A percentile compares a stretch with the other conserved stretches of the same genome.
Conservation (phyloP, 331 rosid species). For the Acacia pycnantha region DNA sequence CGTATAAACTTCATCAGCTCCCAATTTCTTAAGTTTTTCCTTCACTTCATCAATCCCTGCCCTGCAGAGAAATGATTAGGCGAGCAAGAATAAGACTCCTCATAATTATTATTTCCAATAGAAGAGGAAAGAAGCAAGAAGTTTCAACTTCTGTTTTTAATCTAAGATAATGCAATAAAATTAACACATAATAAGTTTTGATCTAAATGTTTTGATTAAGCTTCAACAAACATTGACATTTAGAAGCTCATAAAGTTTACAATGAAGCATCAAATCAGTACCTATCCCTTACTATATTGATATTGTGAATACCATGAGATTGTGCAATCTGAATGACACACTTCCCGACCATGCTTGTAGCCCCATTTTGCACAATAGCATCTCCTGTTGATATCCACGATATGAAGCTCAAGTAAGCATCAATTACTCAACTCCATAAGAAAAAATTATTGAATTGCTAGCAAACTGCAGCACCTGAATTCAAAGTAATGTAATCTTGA, state of each 20-base stretch:
- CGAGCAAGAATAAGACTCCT: conserved; percentile 10
- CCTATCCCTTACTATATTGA: conserved; percentile 89
- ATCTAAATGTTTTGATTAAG: neutral
- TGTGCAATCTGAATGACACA: conserved; percentile 91
- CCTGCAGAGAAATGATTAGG: conserved; percentile 43
- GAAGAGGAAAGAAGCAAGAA: neutral
- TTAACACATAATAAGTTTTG: neutral
- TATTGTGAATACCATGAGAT: conserved; percentile 63
- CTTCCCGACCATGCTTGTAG: conserved; percentile 97
- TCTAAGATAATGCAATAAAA: neutral
- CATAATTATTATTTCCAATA: neutral
- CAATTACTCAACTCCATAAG: neutral
- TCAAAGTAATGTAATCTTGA: conserved; percentile 65
- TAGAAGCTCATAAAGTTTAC: conserved; percentile 9
- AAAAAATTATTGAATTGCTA: too few species aligned
- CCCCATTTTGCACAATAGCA: conserved; percentile 91
- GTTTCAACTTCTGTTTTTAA: neutral
- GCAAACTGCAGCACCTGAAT: conserved; percentile 47
- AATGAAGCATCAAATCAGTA: conserved; percentile 34
- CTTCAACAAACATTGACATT: conserved; percentile 1
- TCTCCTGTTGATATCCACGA: conserved; percentile 54
- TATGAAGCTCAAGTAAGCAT: conserved; percentile 8
- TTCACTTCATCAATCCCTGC: conserved; percentile 71
- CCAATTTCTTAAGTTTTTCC: conserved; percentile 69
- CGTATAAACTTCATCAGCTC: conserved; percentile 77